Evolutionary conservation across 495 filamentous ascomycete species (phyloP), one percentile per base, ranked within the genome.

Genomic region (Neurospora pannonica): DNA sequence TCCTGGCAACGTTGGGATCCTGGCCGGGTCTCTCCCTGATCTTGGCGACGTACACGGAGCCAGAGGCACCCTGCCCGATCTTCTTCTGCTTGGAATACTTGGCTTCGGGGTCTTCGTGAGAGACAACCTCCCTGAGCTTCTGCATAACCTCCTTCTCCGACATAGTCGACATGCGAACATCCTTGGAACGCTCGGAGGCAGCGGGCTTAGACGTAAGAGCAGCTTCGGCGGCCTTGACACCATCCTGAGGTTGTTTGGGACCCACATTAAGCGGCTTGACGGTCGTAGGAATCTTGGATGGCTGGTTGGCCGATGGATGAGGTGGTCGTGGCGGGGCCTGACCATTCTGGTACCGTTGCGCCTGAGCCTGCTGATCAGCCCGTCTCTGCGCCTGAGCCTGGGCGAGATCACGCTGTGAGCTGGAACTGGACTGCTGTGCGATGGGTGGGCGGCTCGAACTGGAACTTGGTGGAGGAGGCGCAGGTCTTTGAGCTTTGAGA

Each of bases 21-120:
- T 89, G 75, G 86, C 86, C 54, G 73, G 38, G 71, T 73, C 6
- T 67, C 74, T 94, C 91, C 78, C 94, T 93, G 71, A 98, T 91
- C 76, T 95, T 95, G 54, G 96, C 96, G 75, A 99, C 97, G 81
- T 99, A 99, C 42, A 99, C 96, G 37, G 95, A 97, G 71, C 96
- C 96, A 37, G 96, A 98, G 75, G 96, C 96, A 81, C 96, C 96
- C 81, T 98, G 97, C 10, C 96, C 96, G 80, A 99, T 97, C 87
- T 99, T 99, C 86, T 97, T 97, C 81, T 98, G 95, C 85, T 99
- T 99, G 77, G 93, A 93, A 82, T 99, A 99, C 5, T 93, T 94
- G 71, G 94, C 86, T 74, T 95, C 92, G 21, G 96, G 96, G 78
- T 97, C 94, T 54, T 94, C 93, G 77, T 93, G 94, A 69, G 94